Evolutionary conservation across 2,329 filamentous ascomycete genomes (phyloP).

Genomic region (Colletotrichum plurivorum): DNA sequence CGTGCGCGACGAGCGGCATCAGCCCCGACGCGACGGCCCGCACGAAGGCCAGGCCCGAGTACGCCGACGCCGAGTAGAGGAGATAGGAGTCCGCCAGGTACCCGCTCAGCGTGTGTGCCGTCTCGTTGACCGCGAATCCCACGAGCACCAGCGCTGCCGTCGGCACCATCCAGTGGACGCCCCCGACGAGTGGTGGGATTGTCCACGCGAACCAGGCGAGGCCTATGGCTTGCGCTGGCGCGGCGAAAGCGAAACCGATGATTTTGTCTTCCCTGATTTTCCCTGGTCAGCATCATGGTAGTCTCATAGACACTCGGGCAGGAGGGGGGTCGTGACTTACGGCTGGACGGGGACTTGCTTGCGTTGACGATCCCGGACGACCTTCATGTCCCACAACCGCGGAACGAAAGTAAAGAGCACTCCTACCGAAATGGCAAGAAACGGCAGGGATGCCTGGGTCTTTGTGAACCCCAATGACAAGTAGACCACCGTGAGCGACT

Average conservation of each 20-base stretch:
- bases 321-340: background rate
- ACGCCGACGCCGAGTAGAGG: conserved; percentile 45
- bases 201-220: conserved; percentile 64
- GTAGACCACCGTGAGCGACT: conserved; percentile 58
- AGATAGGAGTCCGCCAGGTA: conserved; percentile 47
- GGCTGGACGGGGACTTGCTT: conserved; percentile 41
- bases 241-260: conserved; percentile 60
- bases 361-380: conserved; percentile 41
- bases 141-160: conserved; percentile 57
- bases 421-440: conserved; percentile 57
- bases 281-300: background rate
- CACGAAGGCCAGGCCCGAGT: conserved; percentile 45
- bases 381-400: conserved; percentile 55
- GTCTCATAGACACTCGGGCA: background rate
- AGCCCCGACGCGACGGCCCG: conserved; percentile 44
- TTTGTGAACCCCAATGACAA: conserved; percentile 50
- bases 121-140: conserved; percentile 63
- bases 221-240: conserved; percentile 57
- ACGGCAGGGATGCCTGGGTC: conserved; percentile 54
- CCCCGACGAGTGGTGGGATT: conserved; percentile 54
- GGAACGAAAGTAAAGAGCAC: conserved; percentile 57
- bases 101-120: conserved; percentile 44
- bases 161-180: conserved; percentile 55
- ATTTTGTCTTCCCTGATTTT: conserved; percentile 33
- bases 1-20: conserved; percentile 45